Base-by-base conservation (phyloP, 805 yeast genomes). In the Candida multigemmis region DNA sequence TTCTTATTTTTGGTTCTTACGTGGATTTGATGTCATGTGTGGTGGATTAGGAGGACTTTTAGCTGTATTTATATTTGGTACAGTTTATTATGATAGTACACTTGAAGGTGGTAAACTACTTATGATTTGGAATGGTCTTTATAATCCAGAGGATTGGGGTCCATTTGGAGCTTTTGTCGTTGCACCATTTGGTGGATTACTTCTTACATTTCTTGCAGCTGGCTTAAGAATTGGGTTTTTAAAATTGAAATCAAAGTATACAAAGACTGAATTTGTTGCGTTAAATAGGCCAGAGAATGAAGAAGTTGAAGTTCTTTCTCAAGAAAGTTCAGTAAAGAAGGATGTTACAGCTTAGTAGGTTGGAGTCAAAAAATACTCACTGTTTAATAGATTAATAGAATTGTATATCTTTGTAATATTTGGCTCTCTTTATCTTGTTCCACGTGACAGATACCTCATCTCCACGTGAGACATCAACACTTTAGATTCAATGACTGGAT, bases 141-240 rank as follows among this genome's bases (percentile, higher is more conserved):
- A 87, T 44, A 60, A 67, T 35, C 60, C 70, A 5, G 70, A 67
- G 26, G 96, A 87, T 47, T 87, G 96, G 96, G 83, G 93, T 42
- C 77, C 94, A 0, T 87, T 87, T 57, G 96, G 94, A 14, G 95
- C 96, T 2, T 87, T 87, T 53, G 89, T 82, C 5, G 81, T 78
- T 35, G 91, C 96, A 1, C 96, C 96, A 5, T 65, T 77, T 21
- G 93, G 89, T 15, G 85, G 89, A 7, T 37, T 86, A 2, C 35
- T 78, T 5, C 59, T 77, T 34, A 76, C 82, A 2, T 50, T 71
- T 9, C 41, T 61, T 16, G 61, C 66, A 23, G 65, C 80, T 15
- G 76, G 43, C 3, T 14, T 63, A 10, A 66, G 91, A 53, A 46
- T 71, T 19, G 31, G 45, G 1, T 33, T 40, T 10, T 34, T 38